Conservation (phyloP, 768 basidiomycete species). For the Mycena sanguinolenta region DNA sequence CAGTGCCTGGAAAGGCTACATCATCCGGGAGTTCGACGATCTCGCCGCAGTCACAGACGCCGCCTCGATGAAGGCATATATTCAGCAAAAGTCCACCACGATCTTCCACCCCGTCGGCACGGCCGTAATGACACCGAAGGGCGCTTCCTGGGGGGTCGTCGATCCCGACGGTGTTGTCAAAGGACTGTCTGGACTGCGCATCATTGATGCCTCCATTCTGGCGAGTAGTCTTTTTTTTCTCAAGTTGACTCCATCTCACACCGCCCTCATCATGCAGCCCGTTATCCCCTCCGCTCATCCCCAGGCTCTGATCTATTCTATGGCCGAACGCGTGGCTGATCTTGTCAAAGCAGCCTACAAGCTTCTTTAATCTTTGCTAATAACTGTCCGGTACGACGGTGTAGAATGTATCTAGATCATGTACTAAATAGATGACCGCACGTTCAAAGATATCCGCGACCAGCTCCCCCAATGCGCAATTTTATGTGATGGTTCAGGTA, state of each 20-base stretch:
- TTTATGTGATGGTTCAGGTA: too few species aligned
- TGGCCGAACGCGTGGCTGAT: conserved; percentile 40
- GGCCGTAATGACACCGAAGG: not conserved
- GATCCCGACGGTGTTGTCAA: not conserved
- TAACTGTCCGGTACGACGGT: too few species aligned
- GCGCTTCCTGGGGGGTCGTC: not conserved
- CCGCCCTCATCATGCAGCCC: conserved; percentile 13
- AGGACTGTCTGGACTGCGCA: not conserved
- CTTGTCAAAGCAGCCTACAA: conserved; percentile 11
- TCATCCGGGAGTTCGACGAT: conserved; percentile 33
- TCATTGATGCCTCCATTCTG: not conserved
- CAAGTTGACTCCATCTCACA: not conserved
- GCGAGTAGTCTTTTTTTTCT: not conserved
- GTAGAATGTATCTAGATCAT: too few species aligned
- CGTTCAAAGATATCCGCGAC: too few species aligned
- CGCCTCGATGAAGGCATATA: conserved; percentile 9
- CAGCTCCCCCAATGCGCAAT: too few species aligned
- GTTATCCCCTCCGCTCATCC: conserved; percentile 38
- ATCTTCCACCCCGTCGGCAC: not conserved
- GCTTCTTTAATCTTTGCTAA: too few species aligned
- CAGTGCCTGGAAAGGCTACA: conserved; percentile 39
- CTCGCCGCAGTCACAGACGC: conserved; percentile 38
- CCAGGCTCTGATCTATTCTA: conserved; percentile 38
- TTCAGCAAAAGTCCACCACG: not conserved
- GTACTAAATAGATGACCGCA: too few species aligned